A percentile compares a stretch with the other conserved stretches of the same genome.
Conservation (phyloP, 2,329 filamentous ascomycete genomes). For the Microcyclospora pomicola region DNA sequence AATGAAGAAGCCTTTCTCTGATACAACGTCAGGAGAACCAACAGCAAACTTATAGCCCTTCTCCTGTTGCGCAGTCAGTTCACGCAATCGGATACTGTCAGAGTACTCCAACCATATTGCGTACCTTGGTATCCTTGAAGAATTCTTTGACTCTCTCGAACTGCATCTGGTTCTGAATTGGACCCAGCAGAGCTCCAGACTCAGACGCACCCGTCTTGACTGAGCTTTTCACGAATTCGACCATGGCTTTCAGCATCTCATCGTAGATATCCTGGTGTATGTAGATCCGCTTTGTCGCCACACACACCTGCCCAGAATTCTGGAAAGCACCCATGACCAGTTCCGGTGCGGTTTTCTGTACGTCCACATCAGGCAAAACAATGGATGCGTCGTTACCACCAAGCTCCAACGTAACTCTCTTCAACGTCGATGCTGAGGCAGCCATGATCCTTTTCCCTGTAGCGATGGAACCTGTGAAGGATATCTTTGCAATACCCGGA, state of each 20-base stretch:
- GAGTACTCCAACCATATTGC: not conserved
- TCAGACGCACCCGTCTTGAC: slow-evolving; percentile 31
- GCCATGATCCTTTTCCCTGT: slow-evolving; percentile 50
- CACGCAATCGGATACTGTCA: not conserved
- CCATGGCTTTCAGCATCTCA: slow-evolving; percentile 34
- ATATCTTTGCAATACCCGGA: slow-evolving; percentile 47
- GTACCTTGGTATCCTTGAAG: slow-evolving; percentile 24
- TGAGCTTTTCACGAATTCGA: slow-evolving; percentile 26
- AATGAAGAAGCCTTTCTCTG: slow-evolving; percentile 28
- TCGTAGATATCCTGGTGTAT: slow-evolving; percentile 42
- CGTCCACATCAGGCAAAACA: slow-evolving; percentile 43
- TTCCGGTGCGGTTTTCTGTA: slow-evolving; percentile 35
- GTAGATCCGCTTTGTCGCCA: slow-evolving; percentile 42
- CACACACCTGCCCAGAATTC: slow-evolving; percentile 45
- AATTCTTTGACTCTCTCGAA: slow-evolving; percentile 35
- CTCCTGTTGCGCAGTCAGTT: slow-evolving; percentile 3
- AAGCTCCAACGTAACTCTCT: slow-evolving; percentile 48
- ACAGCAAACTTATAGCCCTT: slow-evolving; percentile 38
- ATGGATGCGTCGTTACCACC: slow-evolving; percentile 51
- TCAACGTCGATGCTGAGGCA: slow-evolving; percentile 42
- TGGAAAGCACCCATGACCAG: slow-evolving; percentile 41
- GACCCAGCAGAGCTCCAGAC: slow-evolving; percentile 39
- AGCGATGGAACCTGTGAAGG: slow-evolving; percentile 47
- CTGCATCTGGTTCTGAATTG: slow-evolving; percentile 45
- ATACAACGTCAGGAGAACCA: slow-evolving; percentile 36